Evolutionary conservation across 1,139 yeast genomes (phyloP).

Genomic region (Zhuliangozyma blackwelliae): DNA sequence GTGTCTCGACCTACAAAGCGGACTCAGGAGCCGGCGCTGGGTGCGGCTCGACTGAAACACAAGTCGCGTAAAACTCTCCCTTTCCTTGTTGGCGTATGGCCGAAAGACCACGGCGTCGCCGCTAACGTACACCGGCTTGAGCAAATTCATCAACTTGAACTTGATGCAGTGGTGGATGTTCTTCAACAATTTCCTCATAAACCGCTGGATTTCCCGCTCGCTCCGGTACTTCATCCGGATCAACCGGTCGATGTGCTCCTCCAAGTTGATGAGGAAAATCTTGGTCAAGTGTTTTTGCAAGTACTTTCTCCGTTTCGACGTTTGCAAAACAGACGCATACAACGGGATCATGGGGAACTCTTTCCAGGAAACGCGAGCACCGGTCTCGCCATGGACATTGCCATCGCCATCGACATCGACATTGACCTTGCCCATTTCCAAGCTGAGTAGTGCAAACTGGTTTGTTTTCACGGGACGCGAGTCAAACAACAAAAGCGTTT

Average conservation of each 20-base stretch:
- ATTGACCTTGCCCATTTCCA: no score
- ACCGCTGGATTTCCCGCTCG: slow-evolving; percentile 21
- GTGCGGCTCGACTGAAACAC: no score
- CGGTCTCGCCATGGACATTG: not conserved
- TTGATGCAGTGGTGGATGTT: slow-evolving; percentile 26
- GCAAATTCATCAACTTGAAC: slow-evolving; percentile 20
- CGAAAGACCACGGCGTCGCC: slow-evolving; percentile 26
- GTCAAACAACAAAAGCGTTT: not conserved
- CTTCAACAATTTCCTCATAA: slow-evolving; percentile 21
- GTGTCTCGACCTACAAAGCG: no score
- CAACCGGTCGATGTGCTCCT: slow-evolving; percentile 37
- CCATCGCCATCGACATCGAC: not conserved
- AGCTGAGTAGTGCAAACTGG: not conserved
- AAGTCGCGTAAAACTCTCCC: no score
- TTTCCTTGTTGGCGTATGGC: slow-evolving; percentile 21
- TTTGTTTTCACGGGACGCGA: not conserved
- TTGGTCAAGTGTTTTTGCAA: slow-evolving; percentile 34
- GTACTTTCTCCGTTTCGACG: slow-evolving; percentile 21
- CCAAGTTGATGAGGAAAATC: slow-evolving; percentile 35
- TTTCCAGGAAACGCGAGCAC: not conserved
- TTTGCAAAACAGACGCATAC: slow-evolving; percentile 24
- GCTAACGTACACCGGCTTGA: slow-evolving; percentile 2
- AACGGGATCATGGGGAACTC: slow-evolving; percentile 33
- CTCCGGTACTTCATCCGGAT: slow-evolving; percentile 33
- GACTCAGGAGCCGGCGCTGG: no score